A percentile compares a stretch with the other conserved stretches of the same genome.
phyloP scores from a whole-genome alignment of 495 filamentous ascomycete genomes.

The Penicillium diatomitis region DNA sequence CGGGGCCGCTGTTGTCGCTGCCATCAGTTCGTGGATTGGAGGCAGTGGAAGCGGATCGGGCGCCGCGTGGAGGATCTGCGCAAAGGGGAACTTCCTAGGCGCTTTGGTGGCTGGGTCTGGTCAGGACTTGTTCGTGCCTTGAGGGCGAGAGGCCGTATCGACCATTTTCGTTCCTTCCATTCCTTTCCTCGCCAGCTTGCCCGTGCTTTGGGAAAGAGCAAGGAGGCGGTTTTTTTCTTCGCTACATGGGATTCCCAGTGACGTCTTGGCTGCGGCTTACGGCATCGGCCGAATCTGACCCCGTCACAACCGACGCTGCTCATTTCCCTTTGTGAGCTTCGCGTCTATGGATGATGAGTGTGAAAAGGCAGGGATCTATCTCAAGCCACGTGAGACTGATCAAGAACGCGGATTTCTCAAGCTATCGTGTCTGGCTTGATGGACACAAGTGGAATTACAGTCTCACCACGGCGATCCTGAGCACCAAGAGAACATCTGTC shows the following conservation, averaged over 20 bases:
- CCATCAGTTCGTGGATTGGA: constrained; percentile 54
- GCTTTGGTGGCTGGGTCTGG: constrained; percentile 36
- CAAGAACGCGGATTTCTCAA: too few relatives aligned
- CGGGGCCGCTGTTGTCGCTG: constrained; percentile 53
- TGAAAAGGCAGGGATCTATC: too few relatives aligned
- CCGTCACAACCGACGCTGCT: too few relatives aligned
- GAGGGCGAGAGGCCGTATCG: background rate
- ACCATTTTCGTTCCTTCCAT: background rate
- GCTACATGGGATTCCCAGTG: background rate
- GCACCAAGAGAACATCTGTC: too few relatives aligned
- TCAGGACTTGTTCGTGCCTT: constrained; percentile 33
- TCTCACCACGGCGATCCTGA: too few relatives aligned
- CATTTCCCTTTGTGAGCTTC: too few relatives aligned
- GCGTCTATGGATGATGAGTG: too few relatives aligned
- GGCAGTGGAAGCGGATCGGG: constrained; percentile 25
- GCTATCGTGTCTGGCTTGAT: too few relatives aligned
- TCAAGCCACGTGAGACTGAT: too few relatives aligned
- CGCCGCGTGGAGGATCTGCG: constrained; percentile 50
- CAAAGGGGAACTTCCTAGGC: constrained; percentile 46
- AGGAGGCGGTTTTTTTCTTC: background rate
- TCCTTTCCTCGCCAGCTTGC: background rate
- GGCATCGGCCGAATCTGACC: too few relatives aligned
- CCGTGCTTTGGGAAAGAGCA: too few relatives aligned
- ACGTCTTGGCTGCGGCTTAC: background rate
- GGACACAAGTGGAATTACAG: too few relatives aligned